A percentile compares a stretch with the other conserved stretches of the same genome.
Evolutionary conservation across 2,329 filamentous ascomycete genomes (phyloP).

Genomic region (Aureobasidium pullulans): DNA sequence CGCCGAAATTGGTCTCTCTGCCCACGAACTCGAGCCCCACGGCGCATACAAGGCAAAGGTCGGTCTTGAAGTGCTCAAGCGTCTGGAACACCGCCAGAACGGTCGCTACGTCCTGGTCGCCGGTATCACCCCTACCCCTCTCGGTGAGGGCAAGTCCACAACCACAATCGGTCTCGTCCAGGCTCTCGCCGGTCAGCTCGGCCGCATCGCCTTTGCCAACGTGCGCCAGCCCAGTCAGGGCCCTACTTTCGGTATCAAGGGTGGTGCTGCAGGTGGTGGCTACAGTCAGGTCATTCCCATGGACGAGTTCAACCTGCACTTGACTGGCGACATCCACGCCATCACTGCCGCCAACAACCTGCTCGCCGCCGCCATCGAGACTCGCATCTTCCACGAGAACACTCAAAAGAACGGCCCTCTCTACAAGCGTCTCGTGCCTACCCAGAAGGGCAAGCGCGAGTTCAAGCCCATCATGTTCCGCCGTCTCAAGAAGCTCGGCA

Average conservation of each 20-base stretch:
- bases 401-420: constrained; percentile 87
- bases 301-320: constrained; percentile 98
- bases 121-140: constrained; percentile 91
- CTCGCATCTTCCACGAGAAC: constrained; percentile 95
- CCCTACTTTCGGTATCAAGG: constrained; percentile 98
- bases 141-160: constrained; percentile 96
- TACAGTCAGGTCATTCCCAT: constrained; percentile 99
- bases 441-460: constrained; percentile 79
- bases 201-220: constrained; percentile 87
- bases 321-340: constrained; percentile 96
- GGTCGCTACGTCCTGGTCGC: constrained; percentile 89
- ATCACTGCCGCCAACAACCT: constrained; percentile 97
- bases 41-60: constrained; percentile 96
- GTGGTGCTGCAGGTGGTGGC: constrained; percentile 89
- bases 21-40: constrained; percentile 89
- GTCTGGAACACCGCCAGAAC: constrained; percentile 78
- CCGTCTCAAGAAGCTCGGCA: constrained; percentile 89
- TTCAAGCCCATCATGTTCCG: constrained; percentile 90
- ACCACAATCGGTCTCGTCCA: constrained; percentile 95
- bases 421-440: constrained; percentile 79
- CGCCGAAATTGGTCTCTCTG: constrained; percentile 75
- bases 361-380: constrained; percentile 91
- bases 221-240: constrained; percentile 95
- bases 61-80: constrained; percentile 70
- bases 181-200: constrained; percentile 81